Percentiles rank a stretch among this genome's conserved stretches.
These are phyloP conservation scores for Aspergillus baeticus DNA, from an alignment of 495 filamentous ascomycete species.

Conservation along the genomic window DNA sequence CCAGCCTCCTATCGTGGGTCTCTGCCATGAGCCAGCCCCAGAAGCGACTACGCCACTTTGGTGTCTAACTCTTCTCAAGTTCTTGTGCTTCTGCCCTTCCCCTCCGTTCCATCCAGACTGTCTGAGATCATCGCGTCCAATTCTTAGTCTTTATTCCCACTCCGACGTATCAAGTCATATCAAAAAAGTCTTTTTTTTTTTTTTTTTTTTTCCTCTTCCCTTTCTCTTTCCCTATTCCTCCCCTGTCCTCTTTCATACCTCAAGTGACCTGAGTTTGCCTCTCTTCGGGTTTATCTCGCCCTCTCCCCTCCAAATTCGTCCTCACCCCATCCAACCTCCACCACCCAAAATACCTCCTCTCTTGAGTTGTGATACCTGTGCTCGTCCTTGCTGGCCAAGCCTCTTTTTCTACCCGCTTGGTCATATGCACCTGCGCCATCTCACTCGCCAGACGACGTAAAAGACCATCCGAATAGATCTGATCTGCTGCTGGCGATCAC, in stretches of 20 bases:
- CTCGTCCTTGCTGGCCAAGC: conserved; percentile 20
- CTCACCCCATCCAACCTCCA: background rate
- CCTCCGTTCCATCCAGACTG: background rate
- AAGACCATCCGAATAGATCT: too few relatives aligned
- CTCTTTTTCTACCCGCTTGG: conserved; percentile 15
- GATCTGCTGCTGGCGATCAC: conserved; percentile 16
- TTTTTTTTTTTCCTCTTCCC: conserved; percentile 13
- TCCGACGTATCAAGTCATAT: conserved; percentile 2
- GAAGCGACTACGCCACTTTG: conserved; percentile 7
- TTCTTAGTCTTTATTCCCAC: conserved; percentile 6
- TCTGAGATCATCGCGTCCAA: conserved; percentile 6
- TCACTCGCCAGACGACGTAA: conserved; percentile 13
- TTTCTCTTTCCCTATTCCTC: conserved; percentile 7
- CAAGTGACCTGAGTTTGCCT: background rate
- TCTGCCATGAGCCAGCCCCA: conserved; percentile 7
- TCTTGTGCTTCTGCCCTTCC: background rate
- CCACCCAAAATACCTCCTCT: background rate
- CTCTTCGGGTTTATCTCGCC: background rate
- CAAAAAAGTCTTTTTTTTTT: conserved; percentile 10
- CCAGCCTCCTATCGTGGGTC: conserved; percentile 9
- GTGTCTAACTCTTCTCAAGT: background rate
- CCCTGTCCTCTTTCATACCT: background rate
- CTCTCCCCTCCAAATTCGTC: background rate
- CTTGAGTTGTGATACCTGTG: conserved; percentile 13
- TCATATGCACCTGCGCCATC: conserved; percentile 4